A percentile compares a stretch with the other conserved stretches of the same genome.
Conservation (phyloP, 768 basidiomycete species). For the Guyanaporus albipodus region DNA sequence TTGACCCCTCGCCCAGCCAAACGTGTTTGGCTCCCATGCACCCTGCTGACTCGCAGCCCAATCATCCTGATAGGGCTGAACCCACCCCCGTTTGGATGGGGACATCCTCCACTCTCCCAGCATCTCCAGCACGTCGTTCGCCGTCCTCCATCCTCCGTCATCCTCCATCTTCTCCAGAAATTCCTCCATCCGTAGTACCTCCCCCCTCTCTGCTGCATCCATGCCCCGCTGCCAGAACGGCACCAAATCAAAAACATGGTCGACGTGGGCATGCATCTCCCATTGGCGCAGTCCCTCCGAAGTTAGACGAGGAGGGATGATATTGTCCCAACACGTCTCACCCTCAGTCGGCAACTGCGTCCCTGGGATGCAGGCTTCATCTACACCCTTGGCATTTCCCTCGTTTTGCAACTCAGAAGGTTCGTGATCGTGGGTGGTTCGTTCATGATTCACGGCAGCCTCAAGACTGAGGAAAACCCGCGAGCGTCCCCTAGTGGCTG, state of each 20-base stretch:
- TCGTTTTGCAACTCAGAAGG: slow-evolving; percentile 4
- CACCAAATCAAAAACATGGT: slow-evolving; percentile 46
- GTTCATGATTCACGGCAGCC: slow-evolving; percentile 33
- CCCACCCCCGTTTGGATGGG: slow-evolving; percentile 12
- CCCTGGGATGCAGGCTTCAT: not conserved
- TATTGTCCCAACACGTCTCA: slow-evolving; percentile 30
- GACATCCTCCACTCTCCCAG: slow-evolving; percentile 24
- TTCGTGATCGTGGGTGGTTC: slow-evolving; percentile 17
- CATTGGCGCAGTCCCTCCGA: slow-evolving; percentile 26
- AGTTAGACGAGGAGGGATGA: slow-evolving; percentile 28
- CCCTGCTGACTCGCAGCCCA: slow-evolving; percentile 10
- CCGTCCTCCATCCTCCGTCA: slow-evolving; percentile 29
- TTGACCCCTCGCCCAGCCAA: slow-evolving; percentile 2
- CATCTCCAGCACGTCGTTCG: slow-evolving; percentile 28
- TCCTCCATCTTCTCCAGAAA: slow-evolving; percentile 43
- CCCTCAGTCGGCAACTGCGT: slow-evolving; percentile 9
- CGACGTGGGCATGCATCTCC: slow-evolving; percentile 37
- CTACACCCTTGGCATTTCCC: not conserved
- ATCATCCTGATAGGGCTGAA: not conserved
- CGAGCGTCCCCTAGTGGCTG: slow-evolving; percentile 14
- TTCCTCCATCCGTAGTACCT: slow-evolving; percentile 40
- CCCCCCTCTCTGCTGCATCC: slow-evolving; percentile 44
- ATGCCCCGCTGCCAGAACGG: slow-evolving; percentile 53
- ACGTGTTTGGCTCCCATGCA: slow-evolving; percentile 5
- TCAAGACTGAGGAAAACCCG: slow-evolving; percentile 25